These are phyloP conservation scores for Stellera chamaejasme DNA, from an alignment of 345 rosid species.

Conservation along the genomic window DNA sequence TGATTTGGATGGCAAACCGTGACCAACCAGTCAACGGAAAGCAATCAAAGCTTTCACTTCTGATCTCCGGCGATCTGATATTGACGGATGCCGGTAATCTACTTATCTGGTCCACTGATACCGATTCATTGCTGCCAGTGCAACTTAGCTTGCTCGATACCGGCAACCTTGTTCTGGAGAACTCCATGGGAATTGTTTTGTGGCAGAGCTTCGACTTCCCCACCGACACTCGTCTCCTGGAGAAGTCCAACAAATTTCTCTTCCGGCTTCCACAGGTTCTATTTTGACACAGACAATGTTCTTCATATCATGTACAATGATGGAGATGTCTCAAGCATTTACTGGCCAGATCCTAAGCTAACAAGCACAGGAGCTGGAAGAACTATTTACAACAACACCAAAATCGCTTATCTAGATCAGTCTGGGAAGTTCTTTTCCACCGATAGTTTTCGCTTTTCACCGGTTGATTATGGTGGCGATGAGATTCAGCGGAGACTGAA, in stretches of 20 bases:
- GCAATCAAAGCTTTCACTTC: conserved; percentile 30
- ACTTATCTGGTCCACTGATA: conserved; percentile 24
- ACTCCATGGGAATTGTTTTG: conserved; percentile 11
- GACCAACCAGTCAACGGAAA: conserved; percentile 32
- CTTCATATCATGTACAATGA: conserved; percentile 8
- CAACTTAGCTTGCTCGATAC: conserved; percentile 30
- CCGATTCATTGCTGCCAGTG: conserved; percentile 10
- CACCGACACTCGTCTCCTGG: conserved; percentile 13
- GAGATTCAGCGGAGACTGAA: conserved; percentile 9
- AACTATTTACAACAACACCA: conserved; percentile 9
- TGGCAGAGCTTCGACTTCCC: conserved; percentile 47
- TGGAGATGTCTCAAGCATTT: conserved; percentile 10
- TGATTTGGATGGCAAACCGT: conserved; percentile 43
- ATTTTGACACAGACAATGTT: conserved; percentile 13
- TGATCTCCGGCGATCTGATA: conserved; percentile 21
- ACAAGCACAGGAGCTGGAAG: conserved; percentile 4
- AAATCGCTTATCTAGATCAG: conserved; percentile 8
- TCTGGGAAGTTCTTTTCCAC: conserved; percentile 13
- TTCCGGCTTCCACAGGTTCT: conserved; percentile 16
- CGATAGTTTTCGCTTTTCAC: background rate
- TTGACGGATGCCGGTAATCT: conserved; percentile 28
- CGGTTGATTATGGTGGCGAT: conserved; percentile 14
- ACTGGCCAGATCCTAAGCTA: conserved; percentile 4
- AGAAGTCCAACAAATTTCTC: conserved; percentile 5
- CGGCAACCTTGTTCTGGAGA: conserved; percentile 33